A percentile compares a stretch with the other conserved stretches of the same genome.
Conservation (phyloP, 192 early-diverging fungal species). For the Backusella mclennaniae region DNA sequence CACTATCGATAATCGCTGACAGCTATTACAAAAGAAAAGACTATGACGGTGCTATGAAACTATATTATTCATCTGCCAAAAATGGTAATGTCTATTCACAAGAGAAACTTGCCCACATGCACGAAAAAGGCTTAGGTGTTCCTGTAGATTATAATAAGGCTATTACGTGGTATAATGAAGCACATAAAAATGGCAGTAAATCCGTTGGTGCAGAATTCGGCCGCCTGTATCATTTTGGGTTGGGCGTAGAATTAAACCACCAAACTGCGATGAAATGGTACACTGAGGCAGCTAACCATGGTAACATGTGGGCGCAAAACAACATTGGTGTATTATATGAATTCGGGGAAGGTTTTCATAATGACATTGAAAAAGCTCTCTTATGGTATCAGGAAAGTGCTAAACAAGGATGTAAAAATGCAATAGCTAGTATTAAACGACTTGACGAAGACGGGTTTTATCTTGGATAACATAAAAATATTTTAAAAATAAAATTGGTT, state of each 20-base stretch:
- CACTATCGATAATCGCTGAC: not conserved
- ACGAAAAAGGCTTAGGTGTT: not conserved
- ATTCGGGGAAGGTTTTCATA: not conserved
- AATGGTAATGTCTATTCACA: not conserved
- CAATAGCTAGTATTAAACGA: not conserved
- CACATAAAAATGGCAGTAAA: not conserved
- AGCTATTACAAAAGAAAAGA: not conserved
- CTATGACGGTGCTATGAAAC: not conserved
- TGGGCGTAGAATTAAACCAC: not conserved
- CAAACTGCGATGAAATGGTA: not conserved
- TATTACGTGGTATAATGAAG: not conserved
- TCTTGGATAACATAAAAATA: not conserved
- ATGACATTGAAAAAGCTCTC: not conserved
- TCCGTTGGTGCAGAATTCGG: not conserved
- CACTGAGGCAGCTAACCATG: not conserved
- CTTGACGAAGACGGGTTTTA: not conserved
- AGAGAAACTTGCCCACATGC: not conserved
- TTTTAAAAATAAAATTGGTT: no score
- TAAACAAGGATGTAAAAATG: not conserved
- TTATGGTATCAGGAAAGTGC: not conserved
- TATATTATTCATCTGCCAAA: not conserved
- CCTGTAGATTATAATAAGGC: not conserved
- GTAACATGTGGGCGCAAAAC: not conserved
- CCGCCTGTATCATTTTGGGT: not conserved
- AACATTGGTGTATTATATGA: not conserved